Conservation (phyloP, 2,329 filamentous ascomycete genomes). For the Lasiodiplodia sp. region DNA sequence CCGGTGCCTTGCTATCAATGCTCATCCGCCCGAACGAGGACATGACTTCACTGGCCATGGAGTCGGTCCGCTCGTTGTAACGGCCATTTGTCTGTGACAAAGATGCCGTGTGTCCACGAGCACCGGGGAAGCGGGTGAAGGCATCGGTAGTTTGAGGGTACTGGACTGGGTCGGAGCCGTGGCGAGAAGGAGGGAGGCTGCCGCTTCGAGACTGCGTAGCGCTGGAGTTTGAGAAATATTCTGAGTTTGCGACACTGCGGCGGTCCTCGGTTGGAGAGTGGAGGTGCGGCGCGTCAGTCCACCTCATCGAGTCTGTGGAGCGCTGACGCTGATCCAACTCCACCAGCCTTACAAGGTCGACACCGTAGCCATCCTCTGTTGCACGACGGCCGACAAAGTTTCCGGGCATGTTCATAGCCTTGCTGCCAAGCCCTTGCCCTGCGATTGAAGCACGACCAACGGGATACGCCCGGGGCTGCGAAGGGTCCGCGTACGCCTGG, state of each 20-base stretch:
- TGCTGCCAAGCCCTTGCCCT: slow-evolving; percentile 37
- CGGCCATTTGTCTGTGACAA: slow-evolving; percentile 57
- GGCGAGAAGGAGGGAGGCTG: slow-evolving; percentile 64
- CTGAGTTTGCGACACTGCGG: slow-evolving; percentile 47
- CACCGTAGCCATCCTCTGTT: slow-evolving; percentile 41
- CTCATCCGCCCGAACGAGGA: slow-evolving; percentile 44
- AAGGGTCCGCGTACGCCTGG: slow-evolving; percentile 42
- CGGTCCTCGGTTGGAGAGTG: slow-evolving; percentile 54
- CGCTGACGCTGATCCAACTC: slow-evolving; percentile 41
- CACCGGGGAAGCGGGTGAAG: slow-evolving; percentile 43
- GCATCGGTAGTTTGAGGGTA: slow-evolving; percentile 42
- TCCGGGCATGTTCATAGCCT: slow-evolving; percentile 38
- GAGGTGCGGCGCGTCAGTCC: slow-evolving; percentile 44
- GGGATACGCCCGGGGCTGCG: slow-evolving; percentile 36
- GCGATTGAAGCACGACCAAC: slow-evolving; percentile 37
- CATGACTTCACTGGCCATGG: slow-evolving; percentile 48
- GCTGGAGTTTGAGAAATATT: slow-evolving; percentile 55
- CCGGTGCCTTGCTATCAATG: slow-evolving; percentile 43
- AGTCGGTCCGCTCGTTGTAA: slow-evolving; percentile 48
- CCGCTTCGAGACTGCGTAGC: slow-evolving; percentile 60
- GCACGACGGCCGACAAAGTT: slow-evolving; percentile 43
- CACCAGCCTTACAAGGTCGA: slow-evolving; percentile 40
- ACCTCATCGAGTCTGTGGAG: slow-evolving; percentile 40
- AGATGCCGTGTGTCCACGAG: slow-evolving; percentile 56
- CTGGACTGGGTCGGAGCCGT: slow-evolving; percentile 51